Base-by-base conservation (phyloP, 495 filamentous ascomycete genomes). In the Annulohypoxylon stygium region DNA sequence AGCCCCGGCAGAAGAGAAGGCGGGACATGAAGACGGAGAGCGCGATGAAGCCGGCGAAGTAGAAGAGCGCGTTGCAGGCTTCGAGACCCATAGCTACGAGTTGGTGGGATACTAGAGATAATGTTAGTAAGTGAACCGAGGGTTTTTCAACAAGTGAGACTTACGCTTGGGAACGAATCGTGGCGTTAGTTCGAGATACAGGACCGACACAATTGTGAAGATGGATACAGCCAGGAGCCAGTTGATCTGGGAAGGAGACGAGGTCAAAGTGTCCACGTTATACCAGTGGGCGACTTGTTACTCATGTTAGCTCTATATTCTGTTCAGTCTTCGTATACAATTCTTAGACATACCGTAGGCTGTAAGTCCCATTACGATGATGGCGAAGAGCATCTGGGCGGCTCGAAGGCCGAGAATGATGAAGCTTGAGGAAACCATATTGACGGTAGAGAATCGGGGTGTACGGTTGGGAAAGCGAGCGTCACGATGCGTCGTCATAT, bases 21-120 rank as follows among this genome's bases (percentile, higher is more conserved):
- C 86, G 77, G 59, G 83, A 83, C 53, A 95, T 80, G 79, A 90
- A 90, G 4, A 88, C 89, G 5, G 88, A 86, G 20, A 94, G 82
- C 0, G 92, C 91, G 75, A 94, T 85, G 78, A 92, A 94, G 37
- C 92, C 92, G 0, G 89, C 85, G 81, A 97, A 92, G 92, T 92
- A 95, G 84, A 96, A 93, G 61, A 95, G 80, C 79, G 88, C 87
- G 60, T 93, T 95, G 48, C 89, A 59, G 43, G 81, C 75, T 76
- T 95, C 93, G 58, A 93, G 72, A 23, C 80, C 86, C 5, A 92
- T 80, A 41, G 91, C 82, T n/a, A 81, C 83, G 69, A 86, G 88
- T 26, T 85, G 87, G 80, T 90, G 86, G 12, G 86, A 81, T 36
- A 87, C 78, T 77, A 12, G 79, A 1, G 79, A 81, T 58, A 14